phyloP scores from a whole-genome alignment of 345 rosid genomes.

The Eutrema japonicum region DNA sequence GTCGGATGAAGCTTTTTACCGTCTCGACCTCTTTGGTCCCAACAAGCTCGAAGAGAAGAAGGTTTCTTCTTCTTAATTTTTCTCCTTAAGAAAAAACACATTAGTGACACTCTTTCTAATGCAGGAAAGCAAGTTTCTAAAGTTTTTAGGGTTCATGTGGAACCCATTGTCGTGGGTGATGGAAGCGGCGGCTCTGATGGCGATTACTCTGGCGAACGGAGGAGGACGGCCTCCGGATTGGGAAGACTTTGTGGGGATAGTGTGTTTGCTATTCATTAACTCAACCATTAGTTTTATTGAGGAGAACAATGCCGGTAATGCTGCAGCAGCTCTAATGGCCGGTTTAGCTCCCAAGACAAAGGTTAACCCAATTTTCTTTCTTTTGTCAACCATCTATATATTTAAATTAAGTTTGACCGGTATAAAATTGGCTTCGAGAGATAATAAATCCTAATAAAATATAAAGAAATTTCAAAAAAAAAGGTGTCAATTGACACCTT shows the following conservation, averaged over 20 bases:
- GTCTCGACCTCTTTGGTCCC: constrained; percentile 84
- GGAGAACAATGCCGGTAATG: constrained; percentile 93
- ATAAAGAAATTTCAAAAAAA: too few relatives aligned
- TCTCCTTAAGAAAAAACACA: not conserved
- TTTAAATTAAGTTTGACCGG: too few relatives aligned
- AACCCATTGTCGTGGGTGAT: constrained; percentile 98
- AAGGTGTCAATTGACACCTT: too few relatives aligned
- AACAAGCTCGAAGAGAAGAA: constrained; percentile 94
- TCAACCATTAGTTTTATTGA: constrained; percentile 93
- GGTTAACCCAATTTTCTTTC: constrained; percentile 45
- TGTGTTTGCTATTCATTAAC: constrained; percentile 73
- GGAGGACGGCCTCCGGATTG: constrained; percentile 84
- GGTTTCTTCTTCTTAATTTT: constrained; percentile 42
- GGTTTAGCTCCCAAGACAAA: constrained; percentile 90
- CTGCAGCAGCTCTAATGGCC: constrained; percentile 97
- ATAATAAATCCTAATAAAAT: too few relatives aligned
- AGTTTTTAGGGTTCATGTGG: constrained; percentile 98
- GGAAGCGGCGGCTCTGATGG: constrained; percentile 94
- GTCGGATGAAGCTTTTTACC: constrained; percentile 64
- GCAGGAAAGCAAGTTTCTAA: constrained; percentile 82
- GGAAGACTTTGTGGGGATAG: constrained; percentile 91
- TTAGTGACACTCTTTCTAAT: not conserved
- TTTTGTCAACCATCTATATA: too few relatives aligned
- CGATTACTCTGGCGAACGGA: constrained; percentile 82
- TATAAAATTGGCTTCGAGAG: too few relatives aligned